Percentiles rank a stretch among this genome's conserved stretches.
These are phyloP conservation scores for Dictyostelium purpureum DNA, from an alignment of 78 protist species.

Conservation along the genomic window DNA sequence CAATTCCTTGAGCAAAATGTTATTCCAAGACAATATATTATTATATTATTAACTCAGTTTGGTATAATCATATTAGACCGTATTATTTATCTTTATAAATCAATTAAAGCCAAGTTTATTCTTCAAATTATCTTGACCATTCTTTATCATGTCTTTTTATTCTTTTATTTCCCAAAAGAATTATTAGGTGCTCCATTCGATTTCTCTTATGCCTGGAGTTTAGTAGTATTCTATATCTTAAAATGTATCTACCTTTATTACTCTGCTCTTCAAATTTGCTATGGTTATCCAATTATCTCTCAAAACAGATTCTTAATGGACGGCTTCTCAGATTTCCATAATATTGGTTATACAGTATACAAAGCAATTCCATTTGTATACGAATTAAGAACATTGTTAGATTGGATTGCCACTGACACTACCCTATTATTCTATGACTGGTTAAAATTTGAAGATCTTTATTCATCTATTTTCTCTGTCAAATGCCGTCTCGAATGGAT, in stretches of 20 bases:
- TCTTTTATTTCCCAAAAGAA: conserved; percentile 48
- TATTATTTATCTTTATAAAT: conserved; percentile 53
- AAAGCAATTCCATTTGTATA: conserved; percentile 88
- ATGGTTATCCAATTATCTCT: conserved; percentile 54
- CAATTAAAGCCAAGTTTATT: conserved; percentile 46
- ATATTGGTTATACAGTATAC: conserved; percentile 62
- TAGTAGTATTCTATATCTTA: conserved; percentile 63
- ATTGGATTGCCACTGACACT: conserved; percentile 89
- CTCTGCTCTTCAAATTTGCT: conserved; percentile 65
- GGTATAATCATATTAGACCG: conserved; percentile 74
- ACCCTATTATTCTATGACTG: conserved; percentile 80
- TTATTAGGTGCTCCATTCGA: conserved; percentile 6
- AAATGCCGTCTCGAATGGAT: conserved; percentile 66
- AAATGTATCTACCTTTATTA: conserved; percentile 33
- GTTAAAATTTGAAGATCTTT: conserved; percentile 88
- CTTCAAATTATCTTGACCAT: conserved; percentile 47
- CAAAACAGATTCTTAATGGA: conserved; percentile 52
- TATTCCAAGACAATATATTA: conserved; percentile 66
- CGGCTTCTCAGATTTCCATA: conserved; percentile 48
- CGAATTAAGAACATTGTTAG: conserved; percentile 86
- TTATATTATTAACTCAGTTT: conserved; percentile 55
- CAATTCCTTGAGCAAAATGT: conserved; percentile 67
- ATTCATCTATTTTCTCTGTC: conserved; percentile 59
- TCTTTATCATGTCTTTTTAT: conserved; percentile 59
- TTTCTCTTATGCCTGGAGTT: not conserved